Percentiles rank a stretch among this genome's conserved stretches.
phyloP scores from a whole-genome alignment of 768 basidiomycete species.

The Leccinum aurantiacum region DNA sequence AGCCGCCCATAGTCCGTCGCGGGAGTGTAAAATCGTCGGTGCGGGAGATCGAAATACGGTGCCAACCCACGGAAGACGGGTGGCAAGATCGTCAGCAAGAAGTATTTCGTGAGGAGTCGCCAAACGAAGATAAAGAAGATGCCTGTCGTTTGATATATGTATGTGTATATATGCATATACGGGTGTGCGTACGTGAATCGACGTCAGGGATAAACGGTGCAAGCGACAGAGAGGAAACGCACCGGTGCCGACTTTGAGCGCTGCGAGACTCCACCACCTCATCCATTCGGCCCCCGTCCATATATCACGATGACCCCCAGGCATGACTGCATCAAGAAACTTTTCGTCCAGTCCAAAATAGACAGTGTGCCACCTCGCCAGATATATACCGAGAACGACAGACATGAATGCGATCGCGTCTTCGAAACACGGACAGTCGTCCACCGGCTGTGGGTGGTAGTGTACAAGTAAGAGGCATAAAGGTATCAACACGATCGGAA shows the following conservation, averaged over 20 bases:
- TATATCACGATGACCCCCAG: slow-evolving; percentile 50
- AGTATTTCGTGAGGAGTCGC: slow-evolving; percentile 83
- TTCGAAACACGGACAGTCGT: slow-evolving; percentile 97
- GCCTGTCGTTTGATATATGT: slow-evolving; percentile 40
- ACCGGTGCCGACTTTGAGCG: slow-evolving; percentile 45
- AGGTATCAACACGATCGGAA: slow-evolving; percentile 61
- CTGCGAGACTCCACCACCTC: slow-evolving; percentile 39
- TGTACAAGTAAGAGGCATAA: slow-evolving; percentile 76
- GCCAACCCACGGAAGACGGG: slow-evolving; percentile 80
- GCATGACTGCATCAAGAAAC: slow-evolving; percentile 45
- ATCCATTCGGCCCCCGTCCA: slow-evolving; percentile 35
- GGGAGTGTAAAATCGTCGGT: slow-evolving; percentile 85
- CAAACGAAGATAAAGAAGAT: slow-evolving; percentile 80
- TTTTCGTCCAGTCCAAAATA: slow-evolving; percentile 41
- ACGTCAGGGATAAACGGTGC: not conserved
- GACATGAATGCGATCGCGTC: slow-evolving; percentile 94
- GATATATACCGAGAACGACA: slow-evolving; percentile 70
- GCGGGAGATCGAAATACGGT: slow-evolving; percentile 68
- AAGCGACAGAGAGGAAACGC: slow-evolving; percentile 8
- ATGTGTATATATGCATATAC: not conserved
- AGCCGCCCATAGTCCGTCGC: slow-evolving; percentile 84
- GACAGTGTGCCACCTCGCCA: slow-evolving; percentile 64
- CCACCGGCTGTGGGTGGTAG: slow-evolving; percentile 90
- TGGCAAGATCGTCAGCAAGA: slow-evolving; percentile 73
- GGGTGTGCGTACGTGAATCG: not conserved